Conservation (phyloP, 192 early-diverging fungal species). For the Gamsiella multidivaricata region DNA sequence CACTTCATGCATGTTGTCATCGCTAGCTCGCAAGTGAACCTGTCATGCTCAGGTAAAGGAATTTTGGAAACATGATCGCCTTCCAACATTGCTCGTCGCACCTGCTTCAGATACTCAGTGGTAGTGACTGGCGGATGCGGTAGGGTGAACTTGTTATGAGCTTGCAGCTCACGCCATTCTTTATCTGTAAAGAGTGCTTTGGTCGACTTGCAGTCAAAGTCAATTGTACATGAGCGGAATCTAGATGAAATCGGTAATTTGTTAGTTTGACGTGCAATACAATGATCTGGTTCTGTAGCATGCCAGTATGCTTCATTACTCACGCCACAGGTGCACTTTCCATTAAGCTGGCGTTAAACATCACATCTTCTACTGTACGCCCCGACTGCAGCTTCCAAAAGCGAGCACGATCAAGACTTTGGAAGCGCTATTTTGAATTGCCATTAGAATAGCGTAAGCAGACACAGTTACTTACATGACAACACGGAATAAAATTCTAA, state of each 20-base stretch:
- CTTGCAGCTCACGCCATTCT: conserved; percentile 3
- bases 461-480: background rate
- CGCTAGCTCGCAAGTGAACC: background rate
- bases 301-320: background rate
- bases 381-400: conserved; percentile 9
- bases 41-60: background rate
- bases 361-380: background rate
- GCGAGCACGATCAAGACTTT: background rate
- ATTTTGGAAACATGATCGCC: background rate
- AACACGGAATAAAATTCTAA: background rate
- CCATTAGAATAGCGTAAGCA: background rate
- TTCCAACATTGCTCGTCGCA: background rate
- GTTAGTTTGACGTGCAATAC: background rate
- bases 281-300: background rate
- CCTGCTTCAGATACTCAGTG: background rate
- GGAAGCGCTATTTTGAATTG: background rate
- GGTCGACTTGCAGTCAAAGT: conserved; percentile 3
- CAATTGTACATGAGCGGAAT: conserved; percentile 6
- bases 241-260: background rate
- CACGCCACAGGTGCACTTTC: background rate
- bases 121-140: background rate
- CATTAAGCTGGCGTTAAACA: conserved; percentile 1
- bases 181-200: conserved; percentile 8
- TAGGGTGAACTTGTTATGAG: background rate
- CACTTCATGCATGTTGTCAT: conserved; percentile 8